Conservation (phyloP, 768 basidiomycete species). For the Erythrobasidium yunnanense region DNA sequence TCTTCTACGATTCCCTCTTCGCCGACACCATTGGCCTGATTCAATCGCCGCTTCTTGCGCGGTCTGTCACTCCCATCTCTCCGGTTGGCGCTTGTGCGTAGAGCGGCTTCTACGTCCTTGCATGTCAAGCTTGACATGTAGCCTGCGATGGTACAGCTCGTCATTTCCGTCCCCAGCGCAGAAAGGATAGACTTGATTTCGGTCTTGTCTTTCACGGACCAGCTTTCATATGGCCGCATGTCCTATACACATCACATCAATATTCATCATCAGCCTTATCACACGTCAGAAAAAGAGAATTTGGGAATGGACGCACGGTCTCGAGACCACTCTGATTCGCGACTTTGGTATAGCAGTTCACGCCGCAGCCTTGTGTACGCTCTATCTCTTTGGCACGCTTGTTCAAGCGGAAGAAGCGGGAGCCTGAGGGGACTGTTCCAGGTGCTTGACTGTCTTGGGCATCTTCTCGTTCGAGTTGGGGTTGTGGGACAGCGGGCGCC, state of each 20-base stretch:
- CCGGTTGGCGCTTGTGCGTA: too few species aligned
- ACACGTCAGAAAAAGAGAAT: neutral
- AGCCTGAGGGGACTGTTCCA: neutral
- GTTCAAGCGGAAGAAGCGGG: neutral
- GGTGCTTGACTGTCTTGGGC: neutral
- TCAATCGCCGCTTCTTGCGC: too few species aligned
- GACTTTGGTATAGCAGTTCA: neutral
- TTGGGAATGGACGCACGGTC: neutral
- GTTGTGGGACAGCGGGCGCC: constrained; percentile 4
- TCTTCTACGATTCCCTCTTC: too few species aligned
- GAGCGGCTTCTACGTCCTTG: neutral
- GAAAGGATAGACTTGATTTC: neutral
- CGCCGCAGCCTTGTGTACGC: neutral
- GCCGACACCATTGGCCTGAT: too few species aligned
- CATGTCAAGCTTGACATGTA: neutral
- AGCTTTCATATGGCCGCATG: neutral
- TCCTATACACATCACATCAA: too few species aligned
- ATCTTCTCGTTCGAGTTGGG: neutral
- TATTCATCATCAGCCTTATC: neutral
- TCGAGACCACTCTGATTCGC: neutral
- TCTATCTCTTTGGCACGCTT: too few species aligned
- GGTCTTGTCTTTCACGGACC: neutral
- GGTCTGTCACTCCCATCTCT: too few species aligned
- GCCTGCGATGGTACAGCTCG: constrained; percentile 13
- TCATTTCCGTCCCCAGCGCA: neutral